Evolutionary conservation across 2,329 filamentous ascomycete species (phyloP).

Genomic region (Chrysosporium queenslandicum): DNA sequence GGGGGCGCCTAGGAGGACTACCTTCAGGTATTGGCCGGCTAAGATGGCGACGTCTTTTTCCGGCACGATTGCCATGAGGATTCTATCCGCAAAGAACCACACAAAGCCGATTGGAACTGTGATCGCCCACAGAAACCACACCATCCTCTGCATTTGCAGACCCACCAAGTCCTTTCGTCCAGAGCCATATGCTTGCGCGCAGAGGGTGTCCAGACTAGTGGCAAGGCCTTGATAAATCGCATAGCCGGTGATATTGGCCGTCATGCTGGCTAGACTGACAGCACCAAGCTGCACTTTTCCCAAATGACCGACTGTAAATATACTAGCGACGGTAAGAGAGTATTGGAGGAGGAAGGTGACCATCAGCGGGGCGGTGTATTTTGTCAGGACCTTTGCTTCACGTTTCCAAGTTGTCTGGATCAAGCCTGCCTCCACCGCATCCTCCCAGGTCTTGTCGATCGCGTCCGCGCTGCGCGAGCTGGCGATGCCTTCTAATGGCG

Average conservation of each 20-base stretch:
- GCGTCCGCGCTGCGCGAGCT: constrained; percentile 37
- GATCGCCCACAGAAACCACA: constrained; percentile 62
- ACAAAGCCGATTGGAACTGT: constrained; percentile 62
- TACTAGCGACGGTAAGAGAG: constrained; percentile 69
- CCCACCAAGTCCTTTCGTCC: constrained; percentile 83
- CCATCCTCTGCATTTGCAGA: constrained; percentile 70
- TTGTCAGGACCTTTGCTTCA: constrained; percentile 68
- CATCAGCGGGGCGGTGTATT: constrained; percentile 61
- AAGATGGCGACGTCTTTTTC: constrained; percentile 60
- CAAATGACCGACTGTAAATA: constrained; percentile 67
- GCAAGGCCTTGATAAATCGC: constrained; percentile 75
- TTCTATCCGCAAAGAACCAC: constrained; percentile 58
- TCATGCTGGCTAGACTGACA: constrained; percentile 64
- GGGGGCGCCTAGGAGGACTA: constrained; percentile 60
- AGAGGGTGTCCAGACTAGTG: constrained; percentile 84
- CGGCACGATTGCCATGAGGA: constrained; percentile 59
- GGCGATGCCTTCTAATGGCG: constrained; percentile 41
- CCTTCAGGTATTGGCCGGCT: constrained; percentile 62
- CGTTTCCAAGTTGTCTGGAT: constrained; percentile 88
- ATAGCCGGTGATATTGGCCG: constrained; percentile 66
- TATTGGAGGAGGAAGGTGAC: constrained; percentile 71
- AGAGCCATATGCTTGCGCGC: constrained; percentile 86
- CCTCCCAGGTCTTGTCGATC: constrained; percentile 69
- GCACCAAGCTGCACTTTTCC: constrained; percentile 61
- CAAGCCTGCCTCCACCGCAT: constrained; percentile 67